phyloP scores from a whole-genome alignment of 306 rosid species.

The Pachyrhizus erosus region DNA sequence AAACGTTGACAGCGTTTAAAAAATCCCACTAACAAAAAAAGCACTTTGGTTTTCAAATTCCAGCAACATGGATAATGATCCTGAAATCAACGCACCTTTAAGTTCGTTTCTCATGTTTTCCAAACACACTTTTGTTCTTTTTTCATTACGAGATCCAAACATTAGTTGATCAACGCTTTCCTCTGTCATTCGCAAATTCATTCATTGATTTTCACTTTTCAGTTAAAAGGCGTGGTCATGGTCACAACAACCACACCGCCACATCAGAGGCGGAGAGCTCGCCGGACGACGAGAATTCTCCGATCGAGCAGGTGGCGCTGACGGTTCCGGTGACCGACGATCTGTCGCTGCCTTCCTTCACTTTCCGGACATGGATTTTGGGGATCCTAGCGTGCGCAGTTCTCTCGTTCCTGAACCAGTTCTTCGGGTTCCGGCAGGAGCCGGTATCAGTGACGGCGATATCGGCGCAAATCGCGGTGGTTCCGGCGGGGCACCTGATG shows the following conservation, averaged over 20 bases:
- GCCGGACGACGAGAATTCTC: constrained; percentile 52
- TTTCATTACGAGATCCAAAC: background rate
- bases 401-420: constrained; percentile 84
- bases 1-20: background rate
- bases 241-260: background rate
- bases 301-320: constrained; percentile 75
- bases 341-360: constrained; percentile 62
- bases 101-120: constrained; percentile 47
- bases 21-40: background rate
- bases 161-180: background rate
- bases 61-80: background rate
- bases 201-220: constrained; percentile 29
- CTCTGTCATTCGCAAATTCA: background rate
- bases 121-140: background rate
- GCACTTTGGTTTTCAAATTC: background rate
- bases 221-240: constrained; percentile 34
- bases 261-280: background rate
- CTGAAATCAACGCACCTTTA: constrained; percentile 55
- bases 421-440: constrained; percentile 80
- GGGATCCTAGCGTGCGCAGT: constrained; percentile 71
- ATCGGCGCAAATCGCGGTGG: constrained; percentile 90
- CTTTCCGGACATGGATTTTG: constrained; percentile 83
- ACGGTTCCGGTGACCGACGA: constrained; percentile 77
- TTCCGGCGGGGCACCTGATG: constrained; percentile 80
- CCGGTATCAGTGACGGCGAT: constrained; percentile 79